A percentile compares a stretch with the other conserved stretches of the same genome.
phyloP scores from a whole-genome alignment of 768 basidiomycete genomes.

The Suillus occidentalis region DNA sequence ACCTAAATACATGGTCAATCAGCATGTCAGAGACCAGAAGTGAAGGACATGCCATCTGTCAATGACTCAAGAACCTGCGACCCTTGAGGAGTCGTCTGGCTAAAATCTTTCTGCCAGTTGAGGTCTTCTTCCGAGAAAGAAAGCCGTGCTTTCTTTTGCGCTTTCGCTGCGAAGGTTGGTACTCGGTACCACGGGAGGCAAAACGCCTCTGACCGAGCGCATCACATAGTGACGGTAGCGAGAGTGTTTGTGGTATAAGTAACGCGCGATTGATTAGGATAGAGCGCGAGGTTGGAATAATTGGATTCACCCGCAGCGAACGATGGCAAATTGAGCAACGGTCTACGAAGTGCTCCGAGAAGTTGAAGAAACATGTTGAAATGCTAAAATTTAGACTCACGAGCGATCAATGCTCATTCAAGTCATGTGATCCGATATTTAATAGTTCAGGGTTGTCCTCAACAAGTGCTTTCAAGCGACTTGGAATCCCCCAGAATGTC shows the following conservation, averaged over 20 bases:
- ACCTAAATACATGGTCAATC: background rate
- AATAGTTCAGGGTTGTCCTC: background rate
- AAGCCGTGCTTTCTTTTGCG: slow-evolving; percentile 94
- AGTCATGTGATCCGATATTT: slow-evolving; percentile 10
- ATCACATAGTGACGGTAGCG: background rate
- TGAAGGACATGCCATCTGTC: slow-evolving; percentile 24
- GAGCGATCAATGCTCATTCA: background rate
- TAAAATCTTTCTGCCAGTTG: slow-evolving; percentile 72
- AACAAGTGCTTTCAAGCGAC: background rate
- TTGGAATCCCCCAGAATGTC: slow-evolving; percentile 30
- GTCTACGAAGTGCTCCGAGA: background rate
- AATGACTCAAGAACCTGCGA: slow-evolving; percentile 80
- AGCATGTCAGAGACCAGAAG: background rate
- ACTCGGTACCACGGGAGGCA: slow-evolving; percentile 79
- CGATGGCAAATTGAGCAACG: background rate
- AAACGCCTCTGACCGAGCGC: slow-evolving; percentile 40
- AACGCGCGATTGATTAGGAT: slow-evolving; percentile 16
- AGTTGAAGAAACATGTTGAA: slow-evolving; percentile 5
- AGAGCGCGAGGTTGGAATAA: background rate
- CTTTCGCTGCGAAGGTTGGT: slow-evolving; percentile 94
- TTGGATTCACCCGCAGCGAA: background rate
- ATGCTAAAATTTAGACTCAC: background rate
- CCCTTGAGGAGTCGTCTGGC: slow-evolving; percentile 71
- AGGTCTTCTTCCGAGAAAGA: slow-evolving; percentile 68
- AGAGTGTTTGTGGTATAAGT: slow-evolving; percentile 9